Evolutionary conservation across 768 basidiomycete genomes (phyloP).

Genomic region (Hericium erinaceus): DNA sequence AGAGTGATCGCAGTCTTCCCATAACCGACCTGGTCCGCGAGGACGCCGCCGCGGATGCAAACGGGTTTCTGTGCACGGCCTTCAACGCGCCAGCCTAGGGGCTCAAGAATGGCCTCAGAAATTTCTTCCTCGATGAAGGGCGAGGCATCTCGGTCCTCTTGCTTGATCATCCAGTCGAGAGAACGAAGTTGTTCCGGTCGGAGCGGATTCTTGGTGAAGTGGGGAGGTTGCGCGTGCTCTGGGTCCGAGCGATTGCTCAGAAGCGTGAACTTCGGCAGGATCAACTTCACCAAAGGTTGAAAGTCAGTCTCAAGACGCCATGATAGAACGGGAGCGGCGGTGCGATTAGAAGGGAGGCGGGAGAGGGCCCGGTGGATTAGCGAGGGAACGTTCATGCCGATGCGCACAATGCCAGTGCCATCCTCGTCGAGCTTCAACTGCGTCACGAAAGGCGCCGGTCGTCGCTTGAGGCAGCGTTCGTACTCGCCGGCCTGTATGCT

Average conservation of each 20-base stretch:
- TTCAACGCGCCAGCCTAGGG: conserved; percentile 92
- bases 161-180: conserved; percentile 83
- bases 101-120: conserved; percentile 77
- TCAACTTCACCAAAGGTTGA: conserved; percentile 48
- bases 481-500: conserved; percentile 81
- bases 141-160: conserved; percentile 52
- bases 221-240: conserved; percentile 66
- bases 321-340: conserved; percentile 42
- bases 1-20: conserved; percentile 95
- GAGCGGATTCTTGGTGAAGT: conserved; percentile 57
- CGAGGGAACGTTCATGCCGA: conserved; percentile 84
- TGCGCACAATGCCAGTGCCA: conserved; percentile 60
- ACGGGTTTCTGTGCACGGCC: conserved; percentile 76
- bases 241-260: conserved; percentile 68
- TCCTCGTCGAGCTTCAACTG: conserved; percentile 63
- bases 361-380: conserved; percentile 81
- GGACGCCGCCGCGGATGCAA: conserved; percentile 76
- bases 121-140: conserved; percentile 93
- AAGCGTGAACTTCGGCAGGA: conserved; percentile 58
- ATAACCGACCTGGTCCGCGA: conserved; percentile 95
- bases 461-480: conserved; percentile 77
- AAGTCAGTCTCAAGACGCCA: conserved; percentile 84
- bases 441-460: conserved; percentile 81
- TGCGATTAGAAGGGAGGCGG: conserved; percentile 51
- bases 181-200: conserved; percentile 86